Conservation (phyloP, 139 green algal genomes). For the Pseudopediastrum boryanum region DNA sequence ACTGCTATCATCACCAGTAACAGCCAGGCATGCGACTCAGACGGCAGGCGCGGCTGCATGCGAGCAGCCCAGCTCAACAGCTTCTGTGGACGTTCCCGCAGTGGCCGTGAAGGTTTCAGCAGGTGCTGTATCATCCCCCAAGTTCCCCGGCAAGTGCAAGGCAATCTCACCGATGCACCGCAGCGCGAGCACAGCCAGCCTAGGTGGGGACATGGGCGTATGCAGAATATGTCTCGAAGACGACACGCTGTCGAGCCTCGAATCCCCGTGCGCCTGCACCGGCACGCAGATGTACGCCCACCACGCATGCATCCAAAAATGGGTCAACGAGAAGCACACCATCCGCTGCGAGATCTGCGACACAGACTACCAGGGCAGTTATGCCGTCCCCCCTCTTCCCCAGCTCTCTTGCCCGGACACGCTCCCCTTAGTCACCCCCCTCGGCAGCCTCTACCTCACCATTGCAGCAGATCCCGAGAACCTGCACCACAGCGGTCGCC, state of each 20-base stretch:
- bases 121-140: no score
- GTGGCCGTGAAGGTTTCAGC: no score
- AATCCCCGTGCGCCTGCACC: conserved; percentile 32
- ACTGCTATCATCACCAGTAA: no score
- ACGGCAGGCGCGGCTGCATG: no score
- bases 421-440: conserved; percentile 7
- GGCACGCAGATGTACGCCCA: conserved; percentile 34
- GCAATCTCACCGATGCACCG: no score
- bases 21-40: no score
- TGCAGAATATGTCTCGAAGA: conserved; percentile 36
- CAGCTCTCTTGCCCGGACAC: not conserved
- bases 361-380: conserved; percentile 9
- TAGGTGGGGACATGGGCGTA: no score
- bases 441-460: conserved; percentile 21
- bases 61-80: no score
- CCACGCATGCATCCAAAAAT: conserved; percentile 36
- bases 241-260: not conserved
- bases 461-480: not conserved
- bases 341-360: conserved; percentile 26
- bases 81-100: no score
- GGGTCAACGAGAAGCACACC: conserved; percentile 39
- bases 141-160: no score
- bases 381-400: conserved; percentile 1
- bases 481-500: not conserved
- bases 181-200: no score